A percentile compares a stretch with the other conserved stretches of the same genome.
Conservation (phyloP, 2,329 filamentous ascomycete genomes). For the Colletotrichum chrysophilum region DNA sequence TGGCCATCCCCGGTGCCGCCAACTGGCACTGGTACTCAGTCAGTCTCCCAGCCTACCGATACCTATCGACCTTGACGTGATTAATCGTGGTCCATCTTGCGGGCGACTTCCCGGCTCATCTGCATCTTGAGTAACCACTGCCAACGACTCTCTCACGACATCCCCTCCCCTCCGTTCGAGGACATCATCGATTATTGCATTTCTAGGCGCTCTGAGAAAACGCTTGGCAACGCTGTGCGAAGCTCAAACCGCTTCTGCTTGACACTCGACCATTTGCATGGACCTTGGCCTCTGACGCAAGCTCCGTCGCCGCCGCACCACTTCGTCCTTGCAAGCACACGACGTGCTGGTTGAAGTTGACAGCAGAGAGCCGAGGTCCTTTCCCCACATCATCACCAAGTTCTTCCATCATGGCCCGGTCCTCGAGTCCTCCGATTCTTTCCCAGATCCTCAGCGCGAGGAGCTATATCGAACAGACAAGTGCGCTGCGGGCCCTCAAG, state of each 20-base stretch:
- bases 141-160: not conserved
- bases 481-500: constrained; percentile 76
- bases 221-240: not conserved
- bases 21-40: not conserved
- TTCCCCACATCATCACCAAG: not conserved
- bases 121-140: not conserved
- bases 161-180: not conserved
- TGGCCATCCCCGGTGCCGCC: constrained; percentile 6
- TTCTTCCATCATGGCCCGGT: constrained; percentile 53
- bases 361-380: constrained; percentile 1
- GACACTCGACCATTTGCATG: constrained; percentile 14
- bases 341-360: constrained; percentile 11
- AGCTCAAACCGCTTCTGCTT: constrained; percentile 3
- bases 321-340: constrained; percentile 3
- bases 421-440: constrained; percentile 58
- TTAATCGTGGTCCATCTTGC: not conserved
- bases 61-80: not conserved
- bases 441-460: constrained; percentile 62
- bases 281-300: constrained; percentile 20
- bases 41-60: not conserved
- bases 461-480: constrained; percentile 56
- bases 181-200: not conserved
- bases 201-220: not conserved
- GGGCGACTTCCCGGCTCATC: not conserved
- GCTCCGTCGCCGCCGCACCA: constrained; percentile 6